Conservation (phyloP, 371 early-diverging fungal species). For the Fennellomyces sp. region DNA sequence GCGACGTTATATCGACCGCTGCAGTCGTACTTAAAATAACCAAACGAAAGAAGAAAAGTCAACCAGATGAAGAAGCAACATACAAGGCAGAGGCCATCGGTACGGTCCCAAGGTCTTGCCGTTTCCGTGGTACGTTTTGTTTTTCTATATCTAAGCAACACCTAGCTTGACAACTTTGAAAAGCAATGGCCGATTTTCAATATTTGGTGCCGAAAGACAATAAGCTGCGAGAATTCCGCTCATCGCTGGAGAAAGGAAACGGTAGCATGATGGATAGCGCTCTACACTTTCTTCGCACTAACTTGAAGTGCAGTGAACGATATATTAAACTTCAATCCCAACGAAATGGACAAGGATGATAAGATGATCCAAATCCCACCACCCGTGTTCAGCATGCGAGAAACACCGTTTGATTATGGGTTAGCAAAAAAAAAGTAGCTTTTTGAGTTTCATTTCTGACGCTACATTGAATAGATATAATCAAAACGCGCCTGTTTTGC, state of each 20-base stretch:
- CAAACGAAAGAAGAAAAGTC: conserved; percentile 40
- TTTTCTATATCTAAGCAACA: not conserved
- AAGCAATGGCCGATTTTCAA: conserved; percentile 67
- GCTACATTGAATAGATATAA: conserved; percentile 37
- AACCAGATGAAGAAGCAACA: conserved; percentile 25
- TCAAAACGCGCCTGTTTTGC: conserved; percentile 48
- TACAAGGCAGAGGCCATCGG: conserved; percentile 52
- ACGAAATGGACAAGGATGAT: conserved; percentile 23
- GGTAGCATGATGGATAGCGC: conserved; percentile 24
- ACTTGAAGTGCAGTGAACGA: conserved; percentile 6
- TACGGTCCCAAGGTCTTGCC: conserved; percentile 44
- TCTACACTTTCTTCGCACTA: not conserved
- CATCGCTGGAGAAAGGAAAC: conserved; percentile 40
- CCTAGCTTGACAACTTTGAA: not conserved
- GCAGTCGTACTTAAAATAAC: conserved; percentile 67
- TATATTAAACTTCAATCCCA: conserved; percentile 34
- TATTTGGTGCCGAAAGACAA: conserved; percentile 45
- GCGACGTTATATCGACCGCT: conserved; percentile 50
- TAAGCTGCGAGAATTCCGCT: conserved; percentile 35
- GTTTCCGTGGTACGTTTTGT: conserved; percentile 51
- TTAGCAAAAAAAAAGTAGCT: too few relatives aligned
- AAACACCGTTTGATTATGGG: conserved; percentile 49
- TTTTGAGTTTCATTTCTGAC: not conserved
- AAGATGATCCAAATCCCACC: conserved; percentile 52
- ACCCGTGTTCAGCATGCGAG: conserved; percentile 54